Percentiles rank a stretch among this genome's conserved stretches.
Conservation (phyloP, 208 protist species). For the Dictyostelium gargantuum region DNA sequence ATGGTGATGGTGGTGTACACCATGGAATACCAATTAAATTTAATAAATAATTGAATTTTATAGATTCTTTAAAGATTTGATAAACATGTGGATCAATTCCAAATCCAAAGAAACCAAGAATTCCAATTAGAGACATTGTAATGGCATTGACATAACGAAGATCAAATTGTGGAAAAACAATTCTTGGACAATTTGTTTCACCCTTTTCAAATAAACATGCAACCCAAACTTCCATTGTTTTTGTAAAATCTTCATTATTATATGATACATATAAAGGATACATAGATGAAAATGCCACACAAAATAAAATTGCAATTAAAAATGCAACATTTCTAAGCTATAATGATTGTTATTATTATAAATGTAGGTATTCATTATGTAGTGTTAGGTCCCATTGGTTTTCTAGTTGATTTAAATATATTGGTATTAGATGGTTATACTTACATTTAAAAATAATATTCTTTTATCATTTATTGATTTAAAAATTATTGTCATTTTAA, state of each 20-base stretch:
- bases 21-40: not conserved
- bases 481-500: not conserved
- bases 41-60: not conserved
- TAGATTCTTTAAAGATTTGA: not conserved
- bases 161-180: not conserved
- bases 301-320: not conserved
- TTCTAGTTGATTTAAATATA: too few species aligned
- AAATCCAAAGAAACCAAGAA: not conserved
- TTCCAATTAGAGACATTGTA: not conserved
- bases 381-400: too few species aligned
- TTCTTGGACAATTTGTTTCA: not conserved
- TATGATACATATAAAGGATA: not conserved
- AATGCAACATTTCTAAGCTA: not conserved
- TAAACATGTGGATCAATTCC: not conserved
- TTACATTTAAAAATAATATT: conserved; percentile 9
- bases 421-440: not conserved
- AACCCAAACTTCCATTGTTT: not conserved
- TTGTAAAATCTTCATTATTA: not conserved
- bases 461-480: not conserved
- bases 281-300: not conserved
- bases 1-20: not conserved
- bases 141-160: not conserved
- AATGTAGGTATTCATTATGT: too few species aligned
- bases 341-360: not conserved
- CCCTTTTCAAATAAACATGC: not conserved